These are phyloP conservation scores for Blepharisma japonicum DNA, from an alignment of 73 alveolate species.

Conservation along the genomic window DNA sequence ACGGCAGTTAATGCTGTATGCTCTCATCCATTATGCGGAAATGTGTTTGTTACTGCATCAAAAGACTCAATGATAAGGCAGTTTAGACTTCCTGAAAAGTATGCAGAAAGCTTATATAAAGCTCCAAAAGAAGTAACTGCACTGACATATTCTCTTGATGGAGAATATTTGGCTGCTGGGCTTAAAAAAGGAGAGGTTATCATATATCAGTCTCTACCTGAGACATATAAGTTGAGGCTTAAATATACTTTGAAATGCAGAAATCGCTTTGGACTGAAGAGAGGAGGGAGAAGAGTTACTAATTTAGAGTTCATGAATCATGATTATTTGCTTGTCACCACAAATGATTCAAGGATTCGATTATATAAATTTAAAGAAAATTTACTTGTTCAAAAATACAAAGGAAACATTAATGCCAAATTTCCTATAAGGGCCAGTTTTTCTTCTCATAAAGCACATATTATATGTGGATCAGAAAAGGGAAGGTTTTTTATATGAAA, in stretches of 20 bases:
- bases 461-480: constrained; percentile 85
- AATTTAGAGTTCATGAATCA: constrained; percentile 65
- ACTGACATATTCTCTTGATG: constrained; percentile 58
- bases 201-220: constrained; percentile 40
- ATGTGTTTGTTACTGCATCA: constrained; percentile 73
- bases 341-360: constrained; percentile 81
- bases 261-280: constrained; percentile 72
- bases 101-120: constrained; percentile 54
- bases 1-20: neutral
- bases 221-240: constrained; percentile 34
- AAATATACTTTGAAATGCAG: constrained; percentile 45
- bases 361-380: constrained; percentile 59
- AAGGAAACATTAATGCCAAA: constrained; percentile 71
- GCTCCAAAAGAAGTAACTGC: constrained; percentile 64
- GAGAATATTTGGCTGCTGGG: constrained; percentile 70
- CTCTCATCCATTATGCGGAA: constrained; percentile 53
- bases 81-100: constrained; percentile 59
- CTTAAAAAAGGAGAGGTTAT: constrained; percentile 70
- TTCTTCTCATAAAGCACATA: constrained; percentile 54
- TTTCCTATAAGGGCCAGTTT: constrained; percentile 64
- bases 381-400: constrained; percentile 60
- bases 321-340: constrained; percentile 66
- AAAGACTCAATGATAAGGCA: constrained; percentile 65
- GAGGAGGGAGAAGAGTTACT: constrained; percentile 80
- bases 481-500: constrained; percentile 81